Conservation (phyloP, 2,329 filamentous ascomycete species). For the Ophiostoma australiae region DNA sequence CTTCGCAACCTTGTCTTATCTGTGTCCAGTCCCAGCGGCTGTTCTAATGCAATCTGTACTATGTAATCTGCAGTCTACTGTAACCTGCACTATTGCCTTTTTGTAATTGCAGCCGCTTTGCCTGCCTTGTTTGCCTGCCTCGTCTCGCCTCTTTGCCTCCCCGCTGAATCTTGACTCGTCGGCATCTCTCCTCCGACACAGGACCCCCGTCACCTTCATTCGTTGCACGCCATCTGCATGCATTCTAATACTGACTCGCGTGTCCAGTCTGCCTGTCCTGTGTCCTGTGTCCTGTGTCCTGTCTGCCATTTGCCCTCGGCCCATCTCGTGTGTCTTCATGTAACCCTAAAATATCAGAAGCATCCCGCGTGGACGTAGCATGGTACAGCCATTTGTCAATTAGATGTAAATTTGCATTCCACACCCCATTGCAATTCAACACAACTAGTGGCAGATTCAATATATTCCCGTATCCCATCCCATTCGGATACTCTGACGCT, state of each 20-base stretch:
- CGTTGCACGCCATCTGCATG: too few species aligned
- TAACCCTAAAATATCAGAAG: background rate
- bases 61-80: background rate
- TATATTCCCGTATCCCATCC: too few species aligned
- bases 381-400: too few species aligned
- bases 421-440: background rate
- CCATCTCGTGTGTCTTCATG: background rate
- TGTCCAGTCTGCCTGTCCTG: too few species aligned
- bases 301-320: background rate
- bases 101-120: background rate
- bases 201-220: background rate
- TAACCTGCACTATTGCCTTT: background rate
- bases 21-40: background rate
- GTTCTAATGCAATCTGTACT: too few species aligned
- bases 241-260: too few species aligned
- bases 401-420: background rate
- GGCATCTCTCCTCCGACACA: slow-evolving; percentile 1
- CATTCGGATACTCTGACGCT: too few species aligned
- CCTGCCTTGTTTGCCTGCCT: background rate
- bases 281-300: background rate
- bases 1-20: slow-evolving; percentile 12
- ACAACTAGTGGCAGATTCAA: too few species aligned
- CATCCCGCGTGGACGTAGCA: background rate
- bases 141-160: background rate
- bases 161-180: background rate